phyloP scores from a whole-genome alignment of 225 moss, liverwort and hornwort genomes.

The Polytrichum formosum region DNA sequence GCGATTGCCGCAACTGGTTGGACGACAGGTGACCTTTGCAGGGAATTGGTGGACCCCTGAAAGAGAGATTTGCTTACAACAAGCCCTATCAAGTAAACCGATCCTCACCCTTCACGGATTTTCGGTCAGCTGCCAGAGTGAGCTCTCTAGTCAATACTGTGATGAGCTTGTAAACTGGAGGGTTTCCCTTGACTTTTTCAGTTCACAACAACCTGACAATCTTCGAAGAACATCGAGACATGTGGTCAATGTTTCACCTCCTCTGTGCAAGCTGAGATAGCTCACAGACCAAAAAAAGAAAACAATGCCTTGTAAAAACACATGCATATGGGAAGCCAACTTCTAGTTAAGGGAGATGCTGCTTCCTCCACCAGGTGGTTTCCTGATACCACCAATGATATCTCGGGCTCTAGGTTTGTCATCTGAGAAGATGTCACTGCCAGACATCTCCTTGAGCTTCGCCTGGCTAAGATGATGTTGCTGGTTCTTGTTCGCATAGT shows the following conservation, averaged over 20 bases:
- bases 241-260: not conserved
- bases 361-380: constrained; percentile 95
- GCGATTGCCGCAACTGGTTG: too few relatives aligned
- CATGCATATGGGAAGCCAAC: not conserved
- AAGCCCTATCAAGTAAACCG: constrained; percentile 1
- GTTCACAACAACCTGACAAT: not conserved
- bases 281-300: constrained; percentile 4
- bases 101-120: constrained; percentile 1
- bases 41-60: not conserved
- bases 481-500: constrained; percentile 47
- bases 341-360: constrained; percentile 83
- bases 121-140: not conserved
- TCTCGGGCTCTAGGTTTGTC: constrained; percentile 85
- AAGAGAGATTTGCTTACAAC: not conserved
- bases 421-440: constrained; percentile 92
- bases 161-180: not conserved
- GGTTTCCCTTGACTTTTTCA: not conserved
- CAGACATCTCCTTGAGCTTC: constrained; percentile 87
- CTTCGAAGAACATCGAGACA: not conserved
- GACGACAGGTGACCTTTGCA: too few relatives aligned
- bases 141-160: constrained; percentile 3
- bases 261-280: constrained; percentile 2
- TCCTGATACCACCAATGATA: constrained; percentile 90
- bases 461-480: constrained; percentile 86
- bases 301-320: not conserved